Evolutionary conservation across 305 asterid species (phyloP).

Genomic region (Solanum aculeatissimum): DNA sequence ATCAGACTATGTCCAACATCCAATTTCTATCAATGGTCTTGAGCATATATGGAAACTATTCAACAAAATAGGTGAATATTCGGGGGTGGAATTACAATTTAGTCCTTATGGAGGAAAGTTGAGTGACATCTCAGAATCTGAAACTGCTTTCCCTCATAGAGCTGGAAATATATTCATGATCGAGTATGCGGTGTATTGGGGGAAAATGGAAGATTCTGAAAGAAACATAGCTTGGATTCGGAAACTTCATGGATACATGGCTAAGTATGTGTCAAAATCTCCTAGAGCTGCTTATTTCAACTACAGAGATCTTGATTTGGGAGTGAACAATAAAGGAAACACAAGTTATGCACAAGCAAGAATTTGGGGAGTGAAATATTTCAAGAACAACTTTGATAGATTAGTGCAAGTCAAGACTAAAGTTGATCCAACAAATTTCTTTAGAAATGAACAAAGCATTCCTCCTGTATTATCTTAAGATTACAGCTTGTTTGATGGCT

Average conservation of each 20-base stretch:
- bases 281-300: slow-evolving; percentile 23
- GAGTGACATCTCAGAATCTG: background rate
- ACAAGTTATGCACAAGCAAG: slow-evolving; percentile 2
- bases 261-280: slow-evolving; percentile 15
- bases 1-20: background rate
- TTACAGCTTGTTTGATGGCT: no score
- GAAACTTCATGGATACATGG: slow-evolving; percentile 1
- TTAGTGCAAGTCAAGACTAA: slow-evolving; percentile 2
- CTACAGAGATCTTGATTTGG: slow-evolving; percentile 29
- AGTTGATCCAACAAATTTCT: slow-evolving; percentile 29
- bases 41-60: background rate
- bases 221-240: slow-evolving; percentile 6
- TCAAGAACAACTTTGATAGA: background rate
- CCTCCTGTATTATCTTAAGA: background rate
- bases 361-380: slow-evolving; percentile 21
- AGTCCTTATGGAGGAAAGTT: slow-evolving; percentile 25
- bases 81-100: background rate
- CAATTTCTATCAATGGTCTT: background rate
- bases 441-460: slow-evolving; percentile 29
- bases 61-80: slow-evolving; percentile 2
- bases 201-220: background rate
- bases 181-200: background rate
- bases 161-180: background rate
- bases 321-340: slow-evolving; percentile 5
- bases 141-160: background rate